Evolutionary conservation across 108 stramenopile genomes (phyloP).

Genomic region (Asterionellopsis glacialis): DNA sequence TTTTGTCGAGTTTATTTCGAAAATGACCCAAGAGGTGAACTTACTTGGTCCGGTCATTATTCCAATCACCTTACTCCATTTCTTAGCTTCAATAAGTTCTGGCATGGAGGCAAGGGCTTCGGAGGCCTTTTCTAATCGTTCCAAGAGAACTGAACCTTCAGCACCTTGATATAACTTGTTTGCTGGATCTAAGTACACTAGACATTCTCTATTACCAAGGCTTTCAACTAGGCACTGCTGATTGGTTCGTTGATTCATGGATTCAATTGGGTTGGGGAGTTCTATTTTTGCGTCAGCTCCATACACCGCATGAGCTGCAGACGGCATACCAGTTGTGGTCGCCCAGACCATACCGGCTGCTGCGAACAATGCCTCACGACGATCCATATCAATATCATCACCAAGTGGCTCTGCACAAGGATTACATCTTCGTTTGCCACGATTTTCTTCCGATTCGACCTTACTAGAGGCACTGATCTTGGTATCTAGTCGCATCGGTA

Average conservation of each 20-base stretch:
- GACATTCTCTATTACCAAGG: conserved; percentile 65
- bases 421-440: background rate
- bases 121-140: conserved; percentile 34
- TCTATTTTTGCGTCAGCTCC: conserved; percentile 67
- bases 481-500: too few species aligned
- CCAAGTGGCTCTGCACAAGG: background rate
- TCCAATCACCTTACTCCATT: conserved; percentile 62
- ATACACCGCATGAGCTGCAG: conserved; percentile 27
- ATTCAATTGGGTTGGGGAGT: conserved; percentile 50
- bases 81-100: conserved; percentile 40
- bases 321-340: conserved; percentile 1
- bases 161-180: conserved; percentile 60
- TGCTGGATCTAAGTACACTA: conserved; percentile 61
- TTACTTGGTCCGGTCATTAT: conserved; percentile 39
- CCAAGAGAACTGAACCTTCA: conserved; percentile 33
- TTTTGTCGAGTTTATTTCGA: too few species aligned
- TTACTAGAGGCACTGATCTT: too few species aligned
- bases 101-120: conserved; percentile 46
- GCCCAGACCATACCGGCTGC: conserved; percentile 35
- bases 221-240: conserved; percentile 69
- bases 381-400: conserved; percentile 20
- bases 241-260: conserved; percentile 39
- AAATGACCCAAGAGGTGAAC: too few species aligned
- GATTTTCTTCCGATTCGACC: too few species aligned
- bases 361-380: conserved; percentile 35